Evolutionary conservation across 192 early-diverging fungal genomes (phyloP).

Genomic region (Coemansia asiatica): DNA sequence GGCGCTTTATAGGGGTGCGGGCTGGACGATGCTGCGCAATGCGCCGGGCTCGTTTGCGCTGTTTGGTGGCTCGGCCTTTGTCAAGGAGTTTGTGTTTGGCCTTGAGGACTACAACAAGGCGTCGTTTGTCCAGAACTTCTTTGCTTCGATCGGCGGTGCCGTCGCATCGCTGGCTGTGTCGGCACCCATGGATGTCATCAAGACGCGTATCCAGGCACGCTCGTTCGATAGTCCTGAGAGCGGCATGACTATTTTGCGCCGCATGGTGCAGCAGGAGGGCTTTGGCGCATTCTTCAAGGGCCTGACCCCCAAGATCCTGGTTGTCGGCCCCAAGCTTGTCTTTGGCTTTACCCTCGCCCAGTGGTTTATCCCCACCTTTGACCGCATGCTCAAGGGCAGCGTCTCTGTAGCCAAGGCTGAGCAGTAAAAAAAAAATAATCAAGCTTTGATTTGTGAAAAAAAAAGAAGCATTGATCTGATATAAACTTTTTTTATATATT

Average conservation of each 20-base stretch:
- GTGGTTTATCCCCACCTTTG: slow-evolving; percentile 78
- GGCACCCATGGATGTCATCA: slow-evolving; percentile 97
- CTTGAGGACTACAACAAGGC: slow-evolving; percentile 91
- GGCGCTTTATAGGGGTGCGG: slow-evolving; percentile 91
- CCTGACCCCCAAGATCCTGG: slow-evolving; percentile 79
- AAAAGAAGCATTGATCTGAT: background rate
- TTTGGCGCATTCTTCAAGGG: slow-evolving; percentile 96
- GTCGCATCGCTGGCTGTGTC: slow-evolving; percentile 92
- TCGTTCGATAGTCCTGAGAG: slow-evolving; percentile 85
- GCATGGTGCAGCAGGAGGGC: slow-evolving; percentile 93
- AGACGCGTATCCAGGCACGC: slow-evolving; percentile 96
- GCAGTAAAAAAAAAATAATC: background rate
- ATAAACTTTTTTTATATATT: background rate
- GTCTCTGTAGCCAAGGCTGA: background rate
- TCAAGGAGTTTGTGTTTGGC: slow-evolving; percentile 90
- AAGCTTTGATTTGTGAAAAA: background rate
- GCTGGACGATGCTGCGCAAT: slow-evolving; percentile 97
- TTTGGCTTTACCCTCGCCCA: slow-evolving; percentile 97
- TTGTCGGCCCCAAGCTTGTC: slow-evolving; percentile 95
- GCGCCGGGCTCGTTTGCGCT: slow-evolving; percentile 98
- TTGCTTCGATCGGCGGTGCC: slow-evolving; percentile 92
- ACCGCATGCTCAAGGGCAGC: slow-evolving; percentile 41
- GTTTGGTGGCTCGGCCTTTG: slow-evolving; percentile 89
- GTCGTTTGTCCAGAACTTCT: slow-evolving; percentile 99
- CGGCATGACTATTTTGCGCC: slow-evolving; percentile 81